Evolutionary conservation across 2,329 filamentous ascomycete species (phyloP).

Genomic region (Pyrenochaeta sp.): DNA sequence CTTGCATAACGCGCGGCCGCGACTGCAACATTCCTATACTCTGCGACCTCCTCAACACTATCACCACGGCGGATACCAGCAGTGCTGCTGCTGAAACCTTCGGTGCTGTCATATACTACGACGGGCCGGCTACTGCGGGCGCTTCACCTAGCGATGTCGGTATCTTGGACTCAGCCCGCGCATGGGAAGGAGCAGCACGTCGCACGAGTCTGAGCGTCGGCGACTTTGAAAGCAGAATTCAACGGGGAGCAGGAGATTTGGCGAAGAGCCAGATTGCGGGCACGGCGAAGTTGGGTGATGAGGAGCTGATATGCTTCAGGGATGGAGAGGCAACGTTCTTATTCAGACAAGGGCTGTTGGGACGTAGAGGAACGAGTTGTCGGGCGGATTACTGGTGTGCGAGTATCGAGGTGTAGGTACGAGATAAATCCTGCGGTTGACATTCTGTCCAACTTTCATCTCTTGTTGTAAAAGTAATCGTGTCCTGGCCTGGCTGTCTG

Average conservation of each 20-base stretch:
- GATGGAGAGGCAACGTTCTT: conserved; percentile 21
- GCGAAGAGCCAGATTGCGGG: conserved; percentile 22
- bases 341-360: conserved; percentile 9
- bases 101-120: conserved; percentile 18
- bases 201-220: conserved; percentile 4
- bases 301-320: conserved; percentile 28
- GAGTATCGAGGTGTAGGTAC: no score
- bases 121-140: conserved; percentile 5
- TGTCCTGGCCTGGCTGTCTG: no score
- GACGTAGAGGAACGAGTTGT: conserved; percentile 11
- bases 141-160: conserved; percentile 9
- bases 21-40: conserved; percentile 1
- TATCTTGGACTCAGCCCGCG: conserved; percentile 4
- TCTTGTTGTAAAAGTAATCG: no score
- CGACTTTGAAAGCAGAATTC: conserved; percentile 15
- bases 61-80: background rate
- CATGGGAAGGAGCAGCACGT: conserved; percentile 10
- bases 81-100: conserved; percentile 3
- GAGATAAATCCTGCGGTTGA: no score
- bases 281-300: conserved; percentile 14
- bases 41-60: background rate
- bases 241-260: conserved; percentile 12
- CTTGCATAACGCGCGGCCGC: conserved; percentile 16
- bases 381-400: conserved; percentile 28
- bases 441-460: no score